A percentile compares a stretch with the other conserved stretches of the same genome.
Evolutionary conservation across 306 rosid genomes (phyloP).

Genomic region (Arachis stenosperma): DNA sequence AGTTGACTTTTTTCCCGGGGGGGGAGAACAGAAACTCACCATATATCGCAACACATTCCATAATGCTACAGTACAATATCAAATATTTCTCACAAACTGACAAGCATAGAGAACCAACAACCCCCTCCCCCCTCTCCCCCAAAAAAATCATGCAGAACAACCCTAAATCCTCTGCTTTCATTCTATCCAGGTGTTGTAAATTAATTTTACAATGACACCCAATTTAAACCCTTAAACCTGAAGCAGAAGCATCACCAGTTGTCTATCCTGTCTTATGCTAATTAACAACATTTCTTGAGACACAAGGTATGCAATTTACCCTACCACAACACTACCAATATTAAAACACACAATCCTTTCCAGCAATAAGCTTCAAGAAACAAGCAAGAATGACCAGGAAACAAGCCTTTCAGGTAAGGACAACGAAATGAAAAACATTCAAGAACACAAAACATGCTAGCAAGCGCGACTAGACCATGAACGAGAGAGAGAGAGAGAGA

Average conservation of each 20-base stretch:
- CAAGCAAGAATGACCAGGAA: background rate
- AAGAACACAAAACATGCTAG: background rate
- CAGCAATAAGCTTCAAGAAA: too few species aligned
- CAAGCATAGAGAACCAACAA: constrained; percentile 2
- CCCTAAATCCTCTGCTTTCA: background rate
- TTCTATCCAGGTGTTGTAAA: background rate
- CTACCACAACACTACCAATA: background rate
- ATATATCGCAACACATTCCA: constrained; percentile 1
- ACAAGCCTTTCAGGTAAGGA: background rate
- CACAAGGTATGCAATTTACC: constrained; percentile 11
- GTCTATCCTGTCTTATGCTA: background rate
- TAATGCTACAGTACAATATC: constrained; percentile 1
- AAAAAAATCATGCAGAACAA: background rate
- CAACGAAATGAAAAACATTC: background rate
- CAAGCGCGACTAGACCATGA: background rate
- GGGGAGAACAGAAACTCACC: background rate
- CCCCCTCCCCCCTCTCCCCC: too few species aligned
- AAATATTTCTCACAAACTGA: background rate
- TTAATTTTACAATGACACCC: background rate
- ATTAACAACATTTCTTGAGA: background rate
- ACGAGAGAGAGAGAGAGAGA: background rate
- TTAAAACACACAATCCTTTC: background rate
- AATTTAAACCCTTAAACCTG: background rate
- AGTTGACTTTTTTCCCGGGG: background rate
- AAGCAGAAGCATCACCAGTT: background rate